Base-by-base conservation (phyloP, 1,139 yeast genomes). In the Spathaspora sp. region DNA sequence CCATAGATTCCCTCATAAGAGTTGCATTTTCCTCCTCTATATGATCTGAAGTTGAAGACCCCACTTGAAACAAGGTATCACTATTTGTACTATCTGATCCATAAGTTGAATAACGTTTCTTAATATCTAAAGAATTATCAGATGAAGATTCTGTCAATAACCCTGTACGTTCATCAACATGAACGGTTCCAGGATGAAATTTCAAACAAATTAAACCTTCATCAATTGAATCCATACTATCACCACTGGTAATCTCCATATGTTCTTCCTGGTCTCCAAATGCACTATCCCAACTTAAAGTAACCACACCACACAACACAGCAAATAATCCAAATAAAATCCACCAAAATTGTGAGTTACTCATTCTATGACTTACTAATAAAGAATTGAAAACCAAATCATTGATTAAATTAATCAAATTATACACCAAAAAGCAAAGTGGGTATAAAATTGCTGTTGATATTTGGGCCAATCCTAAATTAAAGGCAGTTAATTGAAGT, bases 391-490 rank as follows among this genome's bases (percentile, higher is more conserved):
- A 89, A 3, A 82, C 72, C 48, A 89, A 65, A 38, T 90, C 93
- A 60, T 89, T 90, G 47, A 84, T 64, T 56, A 89, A 83, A 54
- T 88, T 86, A 51, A 81, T 73, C 47, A 88, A 68, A 65, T 89
- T 90, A 72, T 86, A 90, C 39, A 89, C 82, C 65, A 95, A 85
- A 62, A 90, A 90, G 44, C 91, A 88, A 51, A 90, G 70, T 0
- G 97, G 97, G 59, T 89, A 90, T 37, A 90, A 71, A 11, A 89
- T 78, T 7, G 93, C 82, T 0, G 97, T 89, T 45, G 91, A 82
- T 40, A 86, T 78, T 53, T 80, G 77, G 41, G 84, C 77, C 47
- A 90, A 72, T 0, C 95, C 96, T 55, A 81, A 72, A 63, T 89
- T 89, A 51, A 89, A 77, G 34, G 88, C 82, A 47, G 80, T 82